These are phyloP conservation scores for Salvia rosmarinus DNA, from an alignment of 257 asterid genomes.

Conservation along the genomic window DNA sequence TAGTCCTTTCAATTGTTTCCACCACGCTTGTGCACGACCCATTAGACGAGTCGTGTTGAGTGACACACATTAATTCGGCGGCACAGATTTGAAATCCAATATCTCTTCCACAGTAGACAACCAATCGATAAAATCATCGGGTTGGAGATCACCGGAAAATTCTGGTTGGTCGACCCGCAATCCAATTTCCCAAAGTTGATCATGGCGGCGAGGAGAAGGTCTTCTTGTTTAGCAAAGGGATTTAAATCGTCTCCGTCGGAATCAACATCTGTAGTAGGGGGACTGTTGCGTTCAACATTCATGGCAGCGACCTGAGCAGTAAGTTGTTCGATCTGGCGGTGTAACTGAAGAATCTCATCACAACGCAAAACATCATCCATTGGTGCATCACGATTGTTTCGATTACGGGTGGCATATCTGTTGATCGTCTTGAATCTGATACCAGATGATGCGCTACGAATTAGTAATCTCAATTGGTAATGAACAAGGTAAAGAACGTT, in stretches of 20 bases:
- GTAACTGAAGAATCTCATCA: not conserved
- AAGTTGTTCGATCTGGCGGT: not conserved
- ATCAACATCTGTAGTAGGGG: not conserved
- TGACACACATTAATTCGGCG: not conserved
- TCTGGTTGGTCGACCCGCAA: not conserved
- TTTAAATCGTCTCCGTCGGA: not conserved
- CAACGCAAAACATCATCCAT: not conserved
- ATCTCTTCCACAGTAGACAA: not conserved
- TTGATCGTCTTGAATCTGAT: not conserved
- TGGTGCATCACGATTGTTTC: not conserved
- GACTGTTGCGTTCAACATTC: not conserved
- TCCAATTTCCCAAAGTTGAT: not conserved
- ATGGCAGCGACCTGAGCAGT: not conserved
- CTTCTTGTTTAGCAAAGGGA: not conserved
- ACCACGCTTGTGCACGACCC: not conserved
- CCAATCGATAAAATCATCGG: not conserved
- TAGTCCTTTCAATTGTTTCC: not conserved
- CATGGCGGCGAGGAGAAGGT: not conserved
- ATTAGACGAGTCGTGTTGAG: not conserved
- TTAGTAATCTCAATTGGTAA: not conserved
- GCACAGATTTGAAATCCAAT: not conserved
- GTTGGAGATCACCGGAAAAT: not conserved
- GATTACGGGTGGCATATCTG: not conserved
- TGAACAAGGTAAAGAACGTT: too few relatives aligned
- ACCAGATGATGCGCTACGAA: not conserved